Evolutionary conservation across 1,284 basidiomycete species (phyloP), one percentile per base, ranked within the genome.

Genomic region (Vanrija sp.): DNA sequence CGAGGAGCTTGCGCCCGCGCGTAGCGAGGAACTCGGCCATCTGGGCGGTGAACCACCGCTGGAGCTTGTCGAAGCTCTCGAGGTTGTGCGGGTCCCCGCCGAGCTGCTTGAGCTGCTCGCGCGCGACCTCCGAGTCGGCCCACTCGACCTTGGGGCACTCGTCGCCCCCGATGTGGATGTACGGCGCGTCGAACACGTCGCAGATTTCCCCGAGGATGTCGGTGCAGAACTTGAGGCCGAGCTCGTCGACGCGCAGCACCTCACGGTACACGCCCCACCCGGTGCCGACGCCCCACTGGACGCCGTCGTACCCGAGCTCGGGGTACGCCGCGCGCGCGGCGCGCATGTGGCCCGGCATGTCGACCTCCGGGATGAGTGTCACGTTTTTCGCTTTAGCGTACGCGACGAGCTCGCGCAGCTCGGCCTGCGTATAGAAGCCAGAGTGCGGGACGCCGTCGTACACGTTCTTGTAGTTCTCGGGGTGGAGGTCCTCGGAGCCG

Each of bases 301-400:
- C 38, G 15, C 60, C 60, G 26, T 56, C 43, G 54, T 59, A 62
- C 28, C 60, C 60, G 1, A 62, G 52, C 43, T 62, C 60, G 23
- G 60, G 60, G 47, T 62, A 62, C 10, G 60, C 60, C 1, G 60
- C 57, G 18, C 60, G 57, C 6, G 60, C 60, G 44, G 57, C 60
- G 23, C 57, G 53, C 60, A 62, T 62, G 49, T 62, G 60, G 0
- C 60, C 60, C 5, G 60, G 60, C 60, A 62, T 62, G 47, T 62
- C 60, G 51, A 62, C 49, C 48, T 62, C 60, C 29, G 60, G 60
- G 16, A 62, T 53, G 21, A 62, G 46, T 5, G 48, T 59, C 39
- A 62, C 29, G 25, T 51, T 51, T 51, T 54, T 59, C 12, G 14
- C 15, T 40, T 51, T 47, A 9, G 60, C 60, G 34, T 54, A 49